Conservation (phyloP, 768 basidiomycete genomes). For the Hysterangium stoloniferum region DNA sequence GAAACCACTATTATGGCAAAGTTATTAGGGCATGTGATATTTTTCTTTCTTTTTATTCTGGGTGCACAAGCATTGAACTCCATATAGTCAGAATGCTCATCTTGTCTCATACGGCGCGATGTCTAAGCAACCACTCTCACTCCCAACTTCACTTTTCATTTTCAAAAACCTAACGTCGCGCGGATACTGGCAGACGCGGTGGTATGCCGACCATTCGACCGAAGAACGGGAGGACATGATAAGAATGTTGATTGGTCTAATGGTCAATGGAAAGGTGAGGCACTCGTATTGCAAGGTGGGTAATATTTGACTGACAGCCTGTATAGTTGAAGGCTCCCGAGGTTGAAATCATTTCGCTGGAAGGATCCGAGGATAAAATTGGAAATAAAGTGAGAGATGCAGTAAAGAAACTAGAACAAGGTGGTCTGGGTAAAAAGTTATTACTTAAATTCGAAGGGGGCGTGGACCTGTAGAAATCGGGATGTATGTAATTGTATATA, state of each 20-base stretch:
- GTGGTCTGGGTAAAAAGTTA: conserved; percentile 43
- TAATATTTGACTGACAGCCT: background rate
- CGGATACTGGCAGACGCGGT: conserved; percentile 74
- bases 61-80: background rate
- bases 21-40: conserved; percentile 38
- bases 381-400: conserved; percentile 26
- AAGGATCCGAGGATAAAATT: conserved; percentile 32
- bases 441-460: conserved; percentile 35
- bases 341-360: conserved; percentile 61
- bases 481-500: too few species aligned
- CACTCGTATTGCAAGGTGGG: background rate
- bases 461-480: too few species aligned
- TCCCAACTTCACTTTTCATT: conserved; percentile 76
- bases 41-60: conserved; percentile 12
- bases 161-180: conserved; percentile 74
- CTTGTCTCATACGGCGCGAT: conserved; percentile 87
- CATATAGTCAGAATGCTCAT: conserved; percentile 42
- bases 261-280: conserved; percentile 45
- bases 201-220: conserved; percentile 47
- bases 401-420: conserved; percentile 27
- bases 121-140: conserved; percentile 71
- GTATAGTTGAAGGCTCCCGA: conserved; percentile 57
- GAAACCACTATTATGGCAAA: conserved; percentile 63
- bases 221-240: conserved; percentile 47
- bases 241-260: conserved; percentile 41